phyloP scores from a whole-genome alignment of 352 stramenopile genomes.

The Pythium plurisporium region DNA sequence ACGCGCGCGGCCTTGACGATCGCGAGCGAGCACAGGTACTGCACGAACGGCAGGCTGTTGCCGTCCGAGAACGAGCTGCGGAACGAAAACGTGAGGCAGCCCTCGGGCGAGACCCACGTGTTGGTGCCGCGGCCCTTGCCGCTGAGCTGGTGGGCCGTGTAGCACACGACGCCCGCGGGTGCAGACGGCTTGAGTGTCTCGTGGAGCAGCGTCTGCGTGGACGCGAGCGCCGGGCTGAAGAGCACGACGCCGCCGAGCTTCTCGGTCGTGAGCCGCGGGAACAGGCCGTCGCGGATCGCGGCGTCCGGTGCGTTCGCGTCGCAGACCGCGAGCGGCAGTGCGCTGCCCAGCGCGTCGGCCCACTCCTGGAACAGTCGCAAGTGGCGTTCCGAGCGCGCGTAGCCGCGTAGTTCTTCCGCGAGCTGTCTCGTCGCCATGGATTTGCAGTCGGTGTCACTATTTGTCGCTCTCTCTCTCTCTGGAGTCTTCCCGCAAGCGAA shows the following conservation, averaged over 20 bases:
- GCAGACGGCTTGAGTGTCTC: slow-evolving; percentile 60
- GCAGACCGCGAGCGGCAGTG: slow-evolving; percentile 21
- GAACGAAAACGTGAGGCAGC: slow-evolving; percentile 91
- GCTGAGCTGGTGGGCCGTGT: slow-evolving; percentile 70
- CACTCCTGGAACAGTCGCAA: slow-evolving; percentile 63
- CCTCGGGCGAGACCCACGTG: slow-evolving; percentile 83
- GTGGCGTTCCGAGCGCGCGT: slow-evolving; percentile 70
- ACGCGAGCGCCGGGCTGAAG: slow-evolving; percentile 60
- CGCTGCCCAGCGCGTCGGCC: slow-evolving; percentile 28
- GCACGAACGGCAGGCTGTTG: slow-evolving; percentile 80
- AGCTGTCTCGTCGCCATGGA: slow-evolving; percentile 40
- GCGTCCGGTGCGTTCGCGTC: slow-evolving; percentile 16
- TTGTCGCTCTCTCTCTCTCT: too few species aligned
- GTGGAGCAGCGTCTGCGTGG: slow-evolving; percentile 83
- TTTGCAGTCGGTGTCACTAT: too few species aligned
- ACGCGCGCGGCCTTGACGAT: slow-evolving; percentile 75
- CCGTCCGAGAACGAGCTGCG: slow-evolving; percentile 79
- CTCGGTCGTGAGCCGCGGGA: slow-evolving; percentile 57
- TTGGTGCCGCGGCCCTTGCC: slow-evolving; percentile 83
- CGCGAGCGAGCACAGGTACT: slow-evolving; percentile 88
- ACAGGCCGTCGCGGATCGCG: slow-evolving; percentile 30
- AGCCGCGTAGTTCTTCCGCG: slow-evolving; percentile 67
- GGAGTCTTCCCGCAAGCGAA: too few species aligned
- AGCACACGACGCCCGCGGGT: slow-evolving; percentile 69
- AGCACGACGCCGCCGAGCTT: slow-evolving; percentile 68